Evolutionary conservation across 2,329 filamentous ascomycete genomes (phyloP).

Genomic region (Orbilia quercus): DNA sequence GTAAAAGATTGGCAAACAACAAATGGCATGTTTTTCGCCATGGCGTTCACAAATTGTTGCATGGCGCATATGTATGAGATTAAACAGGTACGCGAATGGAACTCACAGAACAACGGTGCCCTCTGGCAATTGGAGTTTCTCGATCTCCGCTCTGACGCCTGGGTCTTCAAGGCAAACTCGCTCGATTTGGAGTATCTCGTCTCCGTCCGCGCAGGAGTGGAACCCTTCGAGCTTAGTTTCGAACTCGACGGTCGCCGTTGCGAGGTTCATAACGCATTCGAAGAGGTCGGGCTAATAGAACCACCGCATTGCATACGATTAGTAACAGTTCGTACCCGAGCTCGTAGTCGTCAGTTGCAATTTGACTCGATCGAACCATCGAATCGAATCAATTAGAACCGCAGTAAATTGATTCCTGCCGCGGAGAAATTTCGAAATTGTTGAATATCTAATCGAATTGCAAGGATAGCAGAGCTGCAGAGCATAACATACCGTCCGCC

Average conservation of each 20-base stretch:
- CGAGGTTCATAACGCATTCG: constrained; percentile 66
- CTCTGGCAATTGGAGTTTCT: constrained; percentile 72
- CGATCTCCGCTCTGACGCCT: constrained; percentile 71
- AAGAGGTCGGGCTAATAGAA: constrained; percentile 38
- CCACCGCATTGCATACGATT: too few relatives aligned
- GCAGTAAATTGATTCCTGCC: too few relatives aligned
- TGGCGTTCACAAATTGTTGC: neutral
- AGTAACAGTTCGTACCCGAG: too few relatives aligned
- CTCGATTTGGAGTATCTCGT: constrained; percentile 72
- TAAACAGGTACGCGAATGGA: too few relatives aligned
- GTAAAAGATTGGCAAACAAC: neutral
- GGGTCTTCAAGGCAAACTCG: constrained; percentile 69
- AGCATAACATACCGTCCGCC: constrained; percentile 70
- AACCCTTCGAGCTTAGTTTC: constrained; percentile 71
- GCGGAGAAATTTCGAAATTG: neutral
- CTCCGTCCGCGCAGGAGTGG: constrained; percentile 71
- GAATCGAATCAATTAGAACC: too few relatives aligned
- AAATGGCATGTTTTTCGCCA: neutral
- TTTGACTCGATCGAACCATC: too few relatives aligned
- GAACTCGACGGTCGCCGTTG: constrained; percentile 67
- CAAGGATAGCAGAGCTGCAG: too few relatives aligned
- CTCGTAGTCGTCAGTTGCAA: too few relatives aligned
- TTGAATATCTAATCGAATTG: neutral
- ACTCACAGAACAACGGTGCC: constrained; percentile 68
- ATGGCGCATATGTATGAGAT: neutral